Evolutionary conservation across 768 basidiomycete species (phyloP), one percentile per base, ranked within the genome.

Genomic region (Boletus speciosus): DNA sequence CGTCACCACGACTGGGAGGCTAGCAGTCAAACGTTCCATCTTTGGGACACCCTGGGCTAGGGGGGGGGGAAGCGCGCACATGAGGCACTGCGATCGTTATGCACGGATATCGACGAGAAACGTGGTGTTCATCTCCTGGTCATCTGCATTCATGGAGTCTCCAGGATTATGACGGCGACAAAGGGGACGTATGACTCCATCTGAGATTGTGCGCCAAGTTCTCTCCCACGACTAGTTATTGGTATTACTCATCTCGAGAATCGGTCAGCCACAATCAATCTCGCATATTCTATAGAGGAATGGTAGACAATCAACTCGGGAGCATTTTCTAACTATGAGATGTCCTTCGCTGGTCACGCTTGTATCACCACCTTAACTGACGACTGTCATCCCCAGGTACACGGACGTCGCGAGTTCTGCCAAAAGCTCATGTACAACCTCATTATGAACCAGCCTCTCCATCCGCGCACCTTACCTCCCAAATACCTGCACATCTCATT

Each of bases 231-330:
- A 55, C 61, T 0, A 5, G 63, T 67, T 8, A 54, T 64, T 7
- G 49, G 71, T 14, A 58, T 72, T 54, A 72, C 70, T 4, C 72
- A 63, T 21, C 59, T 72, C 27, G 70, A 72, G 53, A 25, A 4
- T 25, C 25, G 2, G 25, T 25, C 25, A 3, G 47, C 58, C 27
- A 3, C 36, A 1, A 38, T 47, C 29, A 38, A 64, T 37, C 21
- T 51, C 9, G 25, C 12, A 14, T 47, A 54, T 5, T 65, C 67
- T 14, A 74, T 73, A 66, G 68, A 70, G 7, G 61, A 61, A 47
- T 78, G 76, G 77, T 77, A 76, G 76, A 47, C 39, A n/a, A 46
- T 54, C 48, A 75, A 73, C 47, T 50, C 68, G 35, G 48, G 41
- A 6, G 19, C 21, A 2, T 70, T 78, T 52, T 60, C 56, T 16